Conservation (phyloP, 2,329 filamentous ascomycete genomes). For the Myriosclerotinia scirpicola region DNA sequence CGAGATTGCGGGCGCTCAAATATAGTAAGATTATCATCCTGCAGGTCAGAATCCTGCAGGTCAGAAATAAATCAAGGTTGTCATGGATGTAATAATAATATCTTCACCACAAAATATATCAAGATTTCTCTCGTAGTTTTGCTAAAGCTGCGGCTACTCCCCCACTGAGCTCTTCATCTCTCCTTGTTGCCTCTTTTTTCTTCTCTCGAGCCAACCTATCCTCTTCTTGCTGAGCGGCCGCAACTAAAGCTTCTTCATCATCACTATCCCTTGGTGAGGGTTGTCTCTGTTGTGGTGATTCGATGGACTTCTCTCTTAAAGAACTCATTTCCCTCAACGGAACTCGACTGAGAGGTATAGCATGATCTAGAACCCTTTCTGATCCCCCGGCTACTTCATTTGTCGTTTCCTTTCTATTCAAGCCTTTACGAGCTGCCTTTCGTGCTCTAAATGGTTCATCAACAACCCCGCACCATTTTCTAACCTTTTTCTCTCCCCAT, state of each 20-base stretch:
- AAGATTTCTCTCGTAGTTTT: conserved; percentile 44
- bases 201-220: conserved; percentile 37
- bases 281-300: conserved; percentile 18
- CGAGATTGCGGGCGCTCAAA: not conserved
- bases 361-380: conserved; percentile 45
- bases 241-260: conserved; percentile 52
- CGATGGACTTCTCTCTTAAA: conserved; percentile 9
- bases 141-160: conserved; percentile 63
- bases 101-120: not conserved
- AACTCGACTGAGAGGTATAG: conserved; percentile 38
- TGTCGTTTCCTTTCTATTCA: conserved; percentile 36
- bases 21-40: not conserved
- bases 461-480: conserved; percentile 77
- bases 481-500: conserved; percentile 95
- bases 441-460: conserved; percentile 80
- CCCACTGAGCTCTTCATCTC: conserved; percentile 51
- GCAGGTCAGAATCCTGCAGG: not conserved
- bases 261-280: conserved; percentile 35
- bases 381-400: conserved; percentile 25
- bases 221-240: conserved; percentile 49
- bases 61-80: not conserved
- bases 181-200: conserved; percentile 33
- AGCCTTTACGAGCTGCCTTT: conserved; percentile 61
- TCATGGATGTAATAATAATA: not conserved
- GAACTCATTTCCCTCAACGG: conserved; percentile 34